These are phyloP conservation scores for Ceratobasidium papillatum DNA, from an alignment of 1,284 basidiomycete genomes.

Conservation along the genomic window DNA sequence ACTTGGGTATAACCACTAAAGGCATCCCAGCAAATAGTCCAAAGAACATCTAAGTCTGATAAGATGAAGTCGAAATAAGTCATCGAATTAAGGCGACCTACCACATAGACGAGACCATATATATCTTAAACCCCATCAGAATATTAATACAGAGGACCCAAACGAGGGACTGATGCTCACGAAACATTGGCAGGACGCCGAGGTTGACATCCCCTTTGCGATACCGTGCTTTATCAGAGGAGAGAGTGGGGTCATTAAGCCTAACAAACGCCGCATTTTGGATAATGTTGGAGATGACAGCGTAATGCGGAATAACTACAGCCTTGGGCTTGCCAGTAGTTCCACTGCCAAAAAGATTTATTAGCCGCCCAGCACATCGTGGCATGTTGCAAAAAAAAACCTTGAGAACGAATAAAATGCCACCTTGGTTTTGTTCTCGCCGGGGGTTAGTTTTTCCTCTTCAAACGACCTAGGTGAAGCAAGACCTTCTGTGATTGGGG, in stretches of 20 bases:
- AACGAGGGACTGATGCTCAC: constrained; percentile 50
- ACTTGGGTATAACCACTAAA: constrained; percentile 75
- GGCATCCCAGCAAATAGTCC: constrained; percentile 52
- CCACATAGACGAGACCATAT: constrained; percentile 65
- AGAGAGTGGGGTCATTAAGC: constrained; percentile 55
- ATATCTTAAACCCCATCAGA: constrained; percentile 61
- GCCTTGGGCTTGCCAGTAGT: constrained; percentile 87
- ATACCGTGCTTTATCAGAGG: constrained; percentile 53
- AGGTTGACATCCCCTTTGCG: constrained; percentile 65
- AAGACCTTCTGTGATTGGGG: constrained; percentile 59
- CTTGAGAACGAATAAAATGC: constrained; percentile 78
- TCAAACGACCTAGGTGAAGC: constrained; percentile 57
- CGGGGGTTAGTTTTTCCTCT: constrained; percentile 62
- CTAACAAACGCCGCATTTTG: constrained; percentile 64
- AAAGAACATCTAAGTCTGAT: constrained; percentile 39
- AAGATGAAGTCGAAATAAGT: constrained; percentile 9
- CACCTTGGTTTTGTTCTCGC: constrained; percentile 71
- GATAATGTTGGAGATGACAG: constrained; percentile 71
- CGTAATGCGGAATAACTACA: constrained; percentile 72
- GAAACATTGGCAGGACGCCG: constrained; percentile 53
- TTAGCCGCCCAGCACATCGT: neutral
- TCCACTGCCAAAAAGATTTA: constrained; percentile 57
- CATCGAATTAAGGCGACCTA: neutral
- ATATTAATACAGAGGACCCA: constrained; percentile 53
- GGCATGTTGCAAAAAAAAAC: neutral